Percentiles rank a stretch among this genome's conserved stretches.
Conservation (phyloP, 1,284 basidiomycete genomes). For the Rhodotorula sp. region DNA sequence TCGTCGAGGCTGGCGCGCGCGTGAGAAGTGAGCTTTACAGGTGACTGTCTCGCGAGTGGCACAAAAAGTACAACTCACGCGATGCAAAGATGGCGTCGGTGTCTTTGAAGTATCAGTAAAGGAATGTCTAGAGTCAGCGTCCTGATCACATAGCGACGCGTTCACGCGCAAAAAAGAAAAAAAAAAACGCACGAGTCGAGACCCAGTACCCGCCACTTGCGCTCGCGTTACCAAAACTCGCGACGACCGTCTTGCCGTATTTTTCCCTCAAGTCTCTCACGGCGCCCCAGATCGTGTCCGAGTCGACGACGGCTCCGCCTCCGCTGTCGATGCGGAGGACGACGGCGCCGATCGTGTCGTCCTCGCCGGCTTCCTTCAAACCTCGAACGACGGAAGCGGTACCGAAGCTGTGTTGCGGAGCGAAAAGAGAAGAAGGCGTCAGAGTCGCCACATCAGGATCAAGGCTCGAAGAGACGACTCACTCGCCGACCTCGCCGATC, state of each 20-base stretch:
- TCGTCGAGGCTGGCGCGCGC: conserved; percentile 46
- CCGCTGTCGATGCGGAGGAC: conserved; percentile 53
- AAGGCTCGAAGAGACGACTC: background rate
- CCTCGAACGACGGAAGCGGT: conserved; percentile 50
- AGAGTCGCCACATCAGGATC: background rate
- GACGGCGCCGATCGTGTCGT: conserved; percentile 49
- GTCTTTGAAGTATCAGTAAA: background rate
- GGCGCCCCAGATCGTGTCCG: conserved; percentile 52
- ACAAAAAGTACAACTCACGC: conserved; percentile 22
- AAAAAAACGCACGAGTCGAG: conserved; percentile 29
- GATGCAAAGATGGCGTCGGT: conserved; percentile 39
- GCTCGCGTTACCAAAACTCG: conserved; percentile 51
- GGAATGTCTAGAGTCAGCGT: background rate
- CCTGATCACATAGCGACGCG: background rate
- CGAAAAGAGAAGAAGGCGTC: background rate
- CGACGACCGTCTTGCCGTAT: conserved; percentile 51
- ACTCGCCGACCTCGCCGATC: conserved; percentile 45
- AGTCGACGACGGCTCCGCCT: conserved; percentile 52
- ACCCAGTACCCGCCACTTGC: conserved; percentile 52
- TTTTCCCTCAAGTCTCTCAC: conserved; percentile 48
- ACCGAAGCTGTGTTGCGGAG: conserved; percentile 30
- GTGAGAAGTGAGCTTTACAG: too few species aligned
- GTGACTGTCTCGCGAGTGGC: too few species aligned
- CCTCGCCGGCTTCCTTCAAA: conserved; percentile 50
- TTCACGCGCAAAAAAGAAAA: background rate